These are phyloP conservation scores for Lentinus brumalis DNA, from an alignment of 768 basidiomycete species.

Conservation along the genomic window DNA sequence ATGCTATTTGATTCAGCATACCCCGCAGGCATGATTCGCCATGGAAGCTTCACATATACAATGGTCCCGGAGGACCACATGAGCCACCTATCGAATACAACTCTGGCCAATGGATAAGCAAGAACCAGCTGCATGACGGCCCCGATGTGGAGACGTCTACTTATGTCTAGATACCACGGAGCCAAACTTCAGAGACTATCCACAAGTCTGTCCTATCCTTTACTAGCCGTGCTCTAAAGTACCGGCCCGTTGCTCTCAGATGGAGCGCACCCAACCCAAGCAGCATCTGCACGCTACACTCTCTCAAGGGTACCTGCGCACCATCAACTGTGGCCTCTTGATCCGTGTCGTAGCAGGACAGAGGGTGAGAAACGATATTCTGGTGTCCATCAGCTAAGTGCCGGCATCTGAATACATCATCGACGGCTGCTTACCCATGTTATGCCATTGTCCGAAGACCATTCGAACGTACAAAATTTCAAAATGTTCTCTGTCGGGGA, in stretches of 20 bases:
- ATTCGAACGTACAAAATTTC: conserved; percentile 20
- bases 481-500: conserved; percentile 29
- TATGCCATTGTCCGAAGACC: conserved; percentile 25
- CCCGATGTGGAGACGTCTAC: background rate
- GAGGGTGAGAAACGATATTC: conserved; percentile 8
- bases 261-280: conserved; percentile 16
- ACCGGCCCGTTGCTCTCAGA: conserved; percentile 17
- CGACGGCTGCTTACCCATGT: conserved; percentile 22
- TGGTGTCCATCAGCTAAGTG: background rate
- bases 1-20: too few relatives aligned
- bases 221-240: conserved; percentile 19
- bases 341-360: conserved; percentile 17
- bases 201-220: conserved; percentile 21
- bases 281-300: conserved; percentile 24
- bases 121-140: background rate
- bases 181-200: conserved; percentile 25
- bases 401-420: background rate
- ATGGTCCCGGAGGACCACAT: too few relatives aligned
- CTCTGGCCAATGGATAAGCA: background rate
- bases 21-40: too few relatives aligned
- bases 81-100: too few relatives aligned
- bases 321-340: conserved; percentile 4
- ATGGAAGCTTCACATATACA: too few relatives aligned
- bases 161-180: conserved; percentile 20
- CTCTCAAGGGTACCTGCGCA: conserved; percentile 6